Conservation (phyloP, 2,329 filamentous ascomycete species). For the Fonsecaea pedrosoi region DNA sequence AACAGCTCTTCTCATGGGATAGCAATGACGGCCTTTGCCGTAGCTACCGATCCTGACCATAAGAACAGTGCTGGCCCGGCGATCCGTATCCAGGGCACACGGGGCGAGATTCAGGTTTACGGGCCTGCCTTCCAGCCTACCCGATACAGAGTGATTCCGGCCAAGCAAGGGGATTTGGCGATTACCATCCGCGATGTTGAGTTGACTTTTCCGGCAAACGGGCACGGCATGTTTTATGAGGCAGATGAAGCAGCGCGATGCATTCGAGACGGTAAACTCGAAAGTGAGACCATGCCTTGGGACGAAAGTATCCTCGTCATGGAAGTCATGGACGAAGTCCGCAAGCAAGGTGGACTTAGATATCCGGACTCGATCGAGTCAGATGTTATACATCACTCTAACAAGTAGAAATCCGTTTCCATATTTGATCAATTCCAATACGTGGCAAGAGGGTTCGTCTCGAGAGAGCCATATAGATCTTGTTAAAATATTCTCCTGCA, state of each 20-base stretch:
- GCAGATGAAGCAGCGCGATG: constrained; percentile 79
- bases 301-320: constrained; percentile 83
- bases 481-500: too few relatives aligned
- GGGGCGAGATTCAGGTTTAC: constrained; percentile 41
- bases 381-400: constrained; percentile 5
- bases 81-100: constrained; percentile 40
- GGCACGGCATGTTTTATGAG: constrained; percentile 47
- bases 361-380: constrained; percentile 56
- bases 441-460: too few relatives aligned
- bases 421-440: neutral
- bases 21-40: constrained; percentile 38
- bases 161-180: constrained; percentile 67
- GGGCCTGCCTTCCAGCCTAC: constrained; percentile 40
- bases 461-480: too few relatives aligned
- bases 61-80: constrained; percentile 34
- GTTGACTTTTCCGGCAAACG: constrained; percentile 69
- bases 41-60: constrained; percentile 37
- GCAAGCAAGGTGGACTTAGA: constrained; percentile 65
- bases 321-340: constrained; percentile 76
- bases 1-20: constrained; percentile 64
- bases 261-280: constrained; percentile 75
- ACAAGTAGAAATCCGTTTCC: neutral
- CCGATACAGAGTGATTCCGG: constrained; percentile 69
- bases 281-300: constrained; percentile 79
- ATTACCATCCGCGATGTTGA: constrained; percentile 57